These are phyloP conservation scores for Selenicereus undatus DNA, from an alignment of 148 eudicot species.

Conservation along the genomic window DNA sequence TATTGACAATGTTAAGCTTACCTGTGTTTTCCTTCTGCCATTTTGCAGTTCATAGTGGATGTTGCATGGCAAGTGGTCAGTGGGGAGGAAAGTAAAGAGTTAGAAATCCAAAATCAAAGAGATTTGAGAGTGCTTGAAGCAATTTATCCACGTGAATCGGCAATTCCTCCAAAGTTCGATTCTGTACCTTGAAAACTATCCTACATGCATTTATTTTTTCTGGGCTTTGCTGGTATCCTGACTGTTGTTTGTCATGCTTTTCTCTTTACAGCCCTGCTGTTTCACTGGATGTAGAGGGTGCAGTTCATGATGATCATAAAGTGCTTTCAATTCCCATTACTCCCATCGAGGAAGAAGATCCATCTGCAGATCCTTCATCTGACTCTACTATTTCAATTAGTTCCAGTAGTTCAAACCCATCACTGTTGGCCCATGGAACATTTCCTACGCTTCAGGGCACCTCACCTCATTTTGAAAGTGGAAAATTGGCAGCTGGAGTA, in stretches of 20 bases:
- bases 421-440: conserved; percentile 11
- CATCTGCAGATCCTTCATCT: conserved; percentile 33
- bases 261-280: conserved; percentile 51
- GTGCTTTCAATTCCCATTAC: conserved; percentile 58
- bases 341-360: conserved; percentile 78
- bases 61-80: conserved; percentile 63
- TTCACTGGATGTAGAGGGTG: conserved; percentile 28
- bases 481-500: conserved; percentile 28
- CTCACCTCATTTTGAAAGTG: conserved; percentile 23
- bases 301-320: conserved; percentile 33
- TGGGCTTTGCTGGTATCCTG: not conserved
- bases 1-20: conserved; percentile 1
- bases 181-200: conserved; percentile 1
- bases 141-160: conserved; percentile 70
- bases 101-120: conserved; percentile 46
- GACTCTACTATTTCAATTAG: conserved; percentile 17
- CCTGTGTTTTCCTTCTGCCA: not conserved
- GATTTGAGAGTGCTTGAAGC: conserved; percentile 80
- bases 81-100: conserved; percentile 72
- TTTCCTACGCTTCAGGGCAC: conserved; percentile 18
- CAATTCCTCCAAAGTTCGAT: conserved; percentile 71
- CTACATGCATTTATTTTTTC: not conserved
- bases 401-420: conserved; percentile 21
- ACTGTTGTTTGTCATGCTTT: not conserved
- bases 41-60: conserved; percentile 56